phyloP scores from a whole-genome alignment of 1,284 basidiomycete species.

The Naganishia cerealis region DNA sequence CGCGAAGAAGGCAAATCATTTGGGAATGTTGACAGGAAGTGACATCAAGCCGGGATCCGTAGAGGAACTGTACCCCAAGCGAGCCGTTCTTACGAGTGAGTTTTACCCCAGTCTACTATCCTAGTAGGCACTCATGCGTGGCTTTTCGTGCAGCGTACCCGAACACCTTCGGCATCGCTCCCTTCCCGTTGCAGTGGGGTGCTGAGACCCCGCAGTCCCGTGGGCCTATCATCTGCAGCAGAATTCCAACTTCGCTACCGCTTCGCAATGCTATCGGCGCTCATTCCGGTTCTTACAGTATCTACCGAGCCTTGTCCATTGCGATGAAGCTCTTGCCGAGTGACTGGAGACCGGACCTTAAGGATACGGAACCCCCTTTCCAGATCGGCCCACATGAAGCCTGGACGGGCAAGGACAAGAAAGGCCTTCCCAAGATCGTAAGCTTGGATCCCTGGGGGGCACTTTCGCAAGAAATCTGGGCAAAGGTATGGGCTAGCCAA shows the following conservation, averaged over 20 bases:
- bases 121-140: not conserved
- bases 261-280: conserved; percentile 90
- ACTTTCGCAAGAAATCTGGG: conserved; percentile 76
- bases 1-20: conserved; percentile 38
- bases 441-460: conserved; percentile 95
- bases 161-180: conserved; percentile 57
- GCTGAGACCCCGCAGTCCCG: conserved; percentile 60
- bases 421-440: conserved; percentile 69
- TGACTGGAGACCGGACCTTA: conserved; percentile 80
- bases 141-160: not conserved
- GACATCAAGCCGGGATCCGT: conserved; percentile 5
- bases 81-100: conserved; percentile 76
- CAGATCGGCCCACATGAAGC: conserved; percentile 74
- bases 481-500: conserved; percentile 46
- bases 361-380: conserved; percentile 84
- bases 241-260: conserved; percentile 80
- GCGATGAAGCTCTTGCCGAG: conserved; percentile 85
- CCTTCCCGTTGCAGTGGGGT: conserved; percentile 79
- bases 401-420: conserved; percentile 66
- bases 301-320: conserved; percentile 87
- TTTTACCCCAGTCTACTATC: conserved; percentile 10
- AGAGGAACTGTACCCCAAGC: conserved; percentile 66
- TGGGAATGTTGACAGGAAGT: too few species aligned
- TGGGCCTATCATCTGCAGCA: conserved; percentile 86
- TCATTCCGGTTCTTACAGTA: conserved; percentile 88